Evolutionary conservation across 495 filamentous ascomycete genomes (phyloP), one percentile per base, ranked within the genome.

Genomic region (Aspergillus asperescens): DNA sequence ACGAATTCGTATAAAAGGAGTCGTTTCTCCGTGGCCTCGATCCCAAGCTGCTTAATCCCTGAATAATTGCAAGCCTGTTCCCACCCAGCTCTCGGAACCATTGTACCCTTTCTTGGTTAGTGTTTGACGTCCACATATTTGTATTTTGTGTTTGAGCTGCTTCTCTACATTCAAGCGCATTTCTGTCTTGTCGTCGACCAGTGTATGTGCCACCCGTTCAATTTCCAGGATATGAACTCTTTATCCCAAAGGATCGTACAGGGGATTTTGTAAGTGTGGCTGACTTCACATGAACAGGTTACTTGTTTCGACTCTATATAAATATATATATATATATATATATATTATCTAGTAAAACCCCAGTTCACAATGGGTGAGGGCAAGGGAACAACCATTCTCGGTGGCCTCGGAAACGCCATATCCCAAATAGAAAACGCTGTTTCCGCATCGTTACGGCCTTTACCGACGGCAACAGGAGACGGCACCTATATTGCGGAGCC

Each of bases 391-490:
- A 40, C 54, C 16, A 48, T 52, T 48, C 32, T 57, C 44, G 66
- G 67, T 40, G 58, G 65, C 31, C 53, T 61, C 34, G 55, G 57
- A 28, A 61, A 57, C 15, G 64, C 72, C 1, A 75, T 86, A 44
- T 67, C 72, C 43, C 68, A 79, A 25, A 62, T 82, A 52, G 73
- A 72, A 10, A 75, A 84, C 35, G 57, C 85, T 20, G 66, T 87
- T 37, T 67, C 76, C 7, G 77, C 84, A 25, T 77, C 79, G 10
- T 65, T 78, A 34, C 73, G 80, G 25, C 84, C 87, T 2, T 62
- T 86, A 54, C 84, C 87, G 0, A 81, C 73, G 24, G 73, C 84
- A 43, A 82, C 74, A 29, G 84, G 85, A 8, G 76, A 83, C 64
- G 85, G 85, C 8, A 78, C 79, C 10, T 75, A 77, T 39, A 41